Conservation (phyloP, 768 basidiomycete species). For the Russula sp. region DNA sequence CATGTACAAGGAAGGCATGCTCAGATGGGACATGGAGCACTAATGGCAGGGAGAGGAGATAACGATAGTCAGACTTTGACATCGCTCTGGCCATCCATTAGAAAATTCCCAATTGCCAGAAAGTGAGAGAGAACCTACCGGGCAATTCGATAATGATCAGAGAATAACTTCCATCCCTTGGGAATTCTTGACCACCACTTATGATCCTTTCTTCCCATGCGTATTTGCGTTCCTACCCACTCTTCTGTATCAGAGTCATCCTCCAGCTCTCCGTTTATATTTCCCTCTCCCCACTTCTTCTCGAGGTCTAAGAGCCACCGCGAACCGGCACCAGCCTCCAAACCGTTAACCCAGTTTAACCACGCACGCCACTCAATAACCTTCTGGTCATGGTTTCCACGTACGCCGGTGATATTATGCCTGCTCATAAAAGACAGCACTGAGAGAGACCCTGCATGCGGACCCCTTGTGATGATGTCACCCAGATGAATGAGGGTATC, state of each 20-base stretch:
- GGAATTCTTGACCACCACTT: conserved; percentile 32
- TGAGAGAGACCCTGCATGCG: conserved; percentile 51
- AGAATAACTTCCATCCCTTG: conserved; percentile 64
- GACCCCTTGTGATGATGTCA: conserved; percentile 72
- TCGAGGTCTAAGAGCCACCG: conserved; percentile 54
- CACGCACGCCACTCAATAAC: conserved; percentile 87
- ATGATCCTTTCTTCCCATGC: conserved; percentile 12
- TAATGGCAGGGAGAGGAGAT: conserved; percentile 69
- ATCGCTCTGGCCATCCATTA: conserved; percentile 38
- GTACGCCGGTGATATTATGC: conserved; percentile 67
- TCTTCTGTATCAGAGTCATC: conserved; percentile 34
- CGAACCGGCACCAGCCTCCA: conserved; percentile 37
- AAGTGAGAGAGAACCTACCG: conserved; percentile 33
- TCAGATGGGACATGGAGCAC: conserved; percentile 67
- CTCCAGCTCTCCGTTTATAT: conserved; percentile 26
- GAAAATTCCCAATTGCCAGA: not conserved
- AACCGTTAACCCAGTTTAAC: conserved; percentile 66
- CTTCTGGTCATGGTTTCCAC: conserved; percentile 93
- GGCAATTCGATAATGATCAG: conserved; percentile 75
- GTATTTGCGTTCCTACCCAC: conserved; percentile 29
- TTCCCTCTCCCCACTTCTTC: conserved; percentile 34
- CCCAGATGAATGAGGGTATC: conserved; percentile 81
- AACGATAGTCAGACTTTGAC: conserved; percentile 56
- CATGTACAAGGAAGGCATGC: conserved; percentile 77
- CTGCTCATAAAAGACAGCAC: conserved; percentile 60